Evolutionary conservation across 2,329 filamentous ascomycete genomes (phyloP), one percentile per base, ranked within the genome.

Genomic region (Neofusicoccum ribis): DNA sequence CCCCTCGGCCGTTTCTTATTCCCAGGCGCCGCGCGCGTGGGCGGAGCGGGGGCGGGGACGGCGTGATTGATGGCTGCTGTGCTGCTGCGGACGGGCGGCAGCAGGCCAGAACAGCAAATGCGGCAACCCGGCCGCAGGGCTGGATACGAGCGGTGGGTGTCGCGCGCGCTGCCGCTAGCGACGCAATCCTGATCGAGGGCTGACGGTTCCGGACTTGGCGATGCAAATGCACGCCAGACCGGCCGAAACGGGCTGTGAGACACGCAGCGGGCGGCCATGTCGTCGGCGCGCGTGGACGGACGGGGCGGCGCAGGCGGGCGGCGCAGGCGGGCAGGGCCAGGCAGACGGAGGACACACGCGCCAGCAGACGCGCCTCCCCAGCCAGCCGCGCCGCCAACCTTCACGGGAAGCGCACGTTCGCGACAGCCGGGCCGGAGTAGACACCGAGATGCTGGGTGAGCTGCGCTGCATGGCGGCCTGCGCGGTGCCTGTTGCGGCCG

Each of bases 351-450:
- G 12, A n/a, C n/a, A n/a, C 52, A 39, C 52, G 52, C 37, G 37
- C 52, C 37, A 20, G 20, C 20, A 20, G 20, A 20, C 20, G 20
- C 20, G 20, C 20, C 20, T 20, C 20, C 20, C 20, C 20, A 20
- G 47, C 47, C 47, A 20, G 47, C 39, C 37, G 36, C 37, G 41
- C 56, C 17, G 46, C 54, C 39, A 59, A 59, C 41, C 41, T 60
- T 60, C 41, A 60, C 56, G 56, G 56, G 56, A 60, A 47, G 56
- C 56, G 56, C 56, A 60, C 56, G 41, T 44, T 44, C 41, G 41
- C 14, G 9, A n/a, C 41, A 4, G 36, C 7, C 36, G 12, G 7
- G 36, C 3, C 7, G 37, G 37, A 39, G 14, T 39, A 31, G 27
- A 31, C 27, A 31, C 27, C 27, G 27, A 31, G 27, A 6, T 31